These are phyloP conservation scores for Penicillium taxi DNA, from an alignment of 495 filamentous ascomycete species.

Conservation along the genomic window DNA sequence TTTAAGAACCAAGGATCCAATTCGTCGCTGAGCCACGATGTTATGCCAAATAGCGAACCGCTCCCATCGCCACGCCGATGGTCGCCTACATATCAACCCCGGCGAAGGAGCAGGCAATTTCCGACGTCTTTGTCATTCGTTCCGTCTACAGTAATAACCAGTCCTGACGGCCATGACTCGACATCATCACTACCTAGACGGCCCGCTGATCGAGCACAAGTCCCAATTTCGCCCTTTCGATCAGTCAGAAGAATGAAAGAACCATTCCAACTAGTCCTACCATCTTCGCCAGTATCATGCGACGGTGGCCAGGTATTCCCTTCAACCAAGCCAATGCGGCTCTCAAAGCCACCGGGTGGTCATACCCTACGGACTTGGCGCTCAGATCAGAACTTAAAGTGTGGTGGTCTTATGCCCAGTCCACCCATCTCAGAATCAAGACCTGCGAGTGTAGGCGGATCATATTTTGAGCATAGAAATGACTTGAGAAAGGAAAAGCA, in stretches of 20 bases:
- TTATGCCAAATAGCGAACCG: slow-evolving; percentile 9
- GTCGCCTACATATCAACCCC: slow-evolving; percentile 25
- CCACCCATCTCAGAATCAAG: slow-evolving; percentile 35
- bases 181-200: slow-evolving; percentile 21
- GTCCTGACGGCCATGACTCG: slow-evolving; percentile 21
- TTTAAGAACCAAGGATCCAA: slow-evolving; percentile 17
- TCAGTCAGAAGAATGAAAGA: slow-evolving; percentile 43
- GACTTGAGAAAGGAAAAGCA: slow-evolving; percentile 3
- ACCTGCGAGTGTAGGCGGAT: slow-evolving; percentile 20
- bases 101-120: slow-evolving; percentile 21
- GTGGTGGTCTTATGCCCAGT: slow-evolving; percentile 33
- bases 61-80: slow-evolving; percentile 24
- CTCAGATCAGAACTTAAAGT: slow-evolving; percentile 35
- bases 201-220: slow-evolving; percentile 18
- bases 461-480: slow-evolving; percentile 26
- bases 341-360: slow-evolving; percentile 12
- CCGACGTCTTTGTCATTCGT: slow-evolving; percentile 23
- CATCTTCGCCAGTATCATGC: slow-evolving; percentile 24
- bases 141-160: slow-evolving; percentile 12
- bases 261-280: slow-evolving; percentile 37
- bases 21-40: slow-evolving; percentile 20
- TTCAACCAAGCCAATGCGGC: slow-evolving; percentile 10
- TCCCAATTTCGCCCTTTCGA: slow-evolving; percentile 35
- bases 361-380: slow-evolving; percentile 34
- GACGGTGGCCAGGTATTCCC: slow-evolving; percentile 18